Evolutionary conservation across 2,329 filamentous ascomycete species (phyloP).

Genomic region (Mollisiaceae sp.): DNA sequence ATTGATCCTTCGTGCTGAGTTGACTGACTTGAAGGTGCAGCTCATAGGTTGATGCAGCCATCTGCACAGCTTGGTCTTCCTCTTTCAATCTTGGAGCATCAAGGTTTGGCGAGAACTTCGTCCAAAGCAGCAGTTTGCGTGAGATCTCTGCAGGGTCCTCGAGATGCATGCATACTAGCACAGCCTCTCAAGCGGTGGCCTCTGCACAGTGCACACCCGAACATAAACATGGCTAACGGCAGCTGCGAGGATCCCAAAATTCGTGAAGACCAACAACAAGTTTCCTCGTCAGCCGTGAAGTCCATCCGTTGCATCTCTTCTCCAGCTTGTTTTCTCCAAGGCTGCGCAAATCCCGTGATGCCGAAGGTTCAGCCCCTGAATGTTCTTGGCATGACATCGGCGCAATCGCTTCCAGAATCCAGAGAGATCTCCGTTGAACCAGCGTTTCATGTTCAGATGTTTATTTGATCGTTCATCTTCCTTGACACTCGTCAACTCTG

Average conservation of each 20-base stretch:
- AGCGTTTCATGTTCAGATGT: constrained; percentile 7
- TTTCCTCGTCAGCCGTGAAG: neutral
- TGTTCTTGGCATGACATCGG: constrained; percentile 1
- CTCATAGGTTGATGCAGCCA: neutral
- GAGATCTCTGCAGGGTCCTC: constrained; percentile 6
- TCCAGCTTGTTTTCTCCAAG: neutral
- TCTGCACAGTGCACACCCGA: constrained; percentile 1
- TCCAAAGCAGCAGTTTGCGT: neutral
- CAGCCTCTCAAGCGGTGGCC: constrained; percentile 4
- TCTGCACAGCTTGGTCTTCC: neutral
- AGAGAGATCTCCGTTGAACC: neutral
- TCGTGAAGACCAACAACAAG: neutral
- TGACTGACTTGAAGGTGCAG: neutral
- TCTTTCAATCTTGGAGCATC: neutral
- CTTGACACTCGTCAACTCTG: constrained; percentile 5
- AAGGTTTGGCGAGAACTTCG: neutral
- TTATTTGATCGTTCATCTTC: neutral
- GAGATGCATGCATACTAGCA: constrained; percentile 3
- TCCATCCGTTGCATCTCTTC: neutral
- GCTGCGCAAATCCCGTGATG: neutral
- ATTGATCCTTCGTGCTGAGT: constrained; percentile 8
- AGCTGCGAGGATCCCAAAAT: neutral
- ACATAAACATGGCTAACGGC: neutral
- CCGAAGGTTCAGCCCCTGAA: neutral
- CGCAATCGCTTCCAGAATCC: neutral